A percentile compares a stretch with the other conserved stretches of the same genome.
Conservation (phyloP, 1,284 basidiomycete species). For the Ustilago tritici region DNA sequence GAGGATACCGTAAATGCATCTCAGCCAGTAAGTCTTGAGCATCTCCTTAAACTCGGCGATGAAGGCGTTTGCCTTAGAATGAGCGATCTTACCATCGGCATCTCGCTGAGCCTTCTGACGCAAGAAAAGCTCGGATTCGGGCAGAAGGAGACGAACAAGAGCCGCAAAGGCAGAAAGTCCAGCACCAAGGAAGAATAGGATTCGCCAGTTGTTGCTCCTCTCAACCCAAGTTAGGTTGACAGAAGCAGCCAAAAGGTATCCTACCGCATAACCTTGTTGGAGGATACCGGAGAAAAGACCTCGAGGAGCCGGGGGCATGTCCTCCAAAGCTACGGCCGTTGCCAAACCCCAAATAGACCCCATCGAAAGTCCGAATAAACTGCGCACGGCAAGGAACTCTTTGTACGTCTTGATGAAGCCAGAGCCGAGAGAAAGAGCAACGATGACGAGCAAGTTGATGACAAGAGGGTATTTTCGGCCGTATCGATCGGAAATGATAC, state of each 20-base stretch:
- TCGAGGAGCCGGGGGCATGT: conserved; percentile 85
- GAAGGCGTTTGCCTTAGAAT: conserved; percentile 76
- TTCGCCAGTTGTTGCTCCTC: conserved; percentile 71
- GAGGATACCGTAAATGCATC: conserved; percentile 82
- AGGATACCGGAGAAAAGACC: conserved; percentile 87
- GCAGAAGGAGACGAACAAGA: conserved; percentile 78
- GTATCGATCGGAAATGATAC: conserved; percentile 73
- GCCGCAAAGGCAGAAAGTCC: conserved; percentile 83
- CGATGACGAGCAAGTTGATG: conserved; percentile 73
- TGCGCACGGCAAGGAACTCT: conserved; percentile 72
- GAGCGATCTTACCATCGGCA: conserved; percentile 18
- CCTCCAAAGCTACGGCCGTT: conserved; percentile 78
- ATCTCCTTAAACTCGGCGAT: conserved; percentile 78
- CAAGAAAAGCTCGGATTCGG: conserved; percentile 83
- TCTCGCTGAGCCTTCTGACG: conserved; percentile 70
- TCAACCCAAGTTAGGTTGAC: conserved; percentile 77
- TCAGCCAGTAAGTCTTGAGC: conserved; percentile 85
- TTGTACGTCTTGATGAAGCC: conserved; percentile 72
- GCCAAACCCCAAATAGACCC: conserved; percentile 62
- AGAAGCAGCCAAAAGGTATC: conserved; percentile 74
- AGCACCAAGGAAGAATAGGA: conserved; percentile 71
- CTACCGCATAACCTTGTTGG: conserved; percentile 81
- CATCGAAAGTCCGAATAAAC: conserved; percentile 77
- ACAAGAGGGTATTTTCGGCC: conserved; percentile 92
- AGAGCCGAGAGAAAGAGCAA: conserved; percentile 80